Evolutionary conservation across 495 filamentous ascomycete genomes (phyloP).

Genomic region (Podospora fimiseda): DNA sequence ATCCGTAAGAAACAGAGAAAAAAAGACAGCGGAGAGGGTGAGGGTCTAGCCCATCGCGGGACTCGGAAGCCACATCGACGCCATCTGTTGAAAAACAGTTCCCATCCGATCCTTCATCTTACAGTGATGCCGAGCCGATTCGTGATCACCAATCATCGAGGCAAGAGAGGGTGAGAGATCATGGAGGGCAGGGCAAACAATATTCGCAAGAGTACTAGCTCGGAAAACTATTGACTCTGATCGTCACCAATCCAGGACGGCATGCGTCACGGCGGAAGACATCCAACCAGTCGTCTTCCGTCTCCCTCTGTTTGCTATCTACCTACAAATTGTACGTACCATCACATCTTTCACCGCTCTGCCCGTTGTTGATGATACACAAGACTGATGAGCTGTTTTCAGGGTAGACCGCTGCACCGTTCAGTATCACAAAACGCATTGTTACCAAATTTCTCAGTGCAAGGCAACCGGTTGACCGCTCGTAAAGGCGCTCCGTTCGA

Average conservation of each 20-base stretch:
- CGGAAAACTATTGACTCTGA: neutral
- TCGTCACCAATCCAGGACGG: neutral
- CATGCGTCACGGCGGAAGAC: neutral
- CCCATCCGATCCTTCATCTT: conserved; percentile 9
- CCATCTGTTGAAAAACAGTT: conserved; percentile 5
- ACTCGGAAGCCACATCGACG: conserved; percentile 4
- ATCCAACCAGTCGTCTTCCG: conserved; percentile 7
- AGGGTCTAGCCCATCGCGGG: neutral
- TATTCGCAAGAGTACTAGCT: neutral
- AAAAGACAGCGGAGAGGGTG: too few species aligned
- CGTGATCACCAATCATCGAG: neutral
- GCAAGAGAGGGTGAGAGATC: neutral
- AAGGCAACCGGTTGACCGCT: neutral
- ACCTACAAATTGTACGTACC: too few species aligned
- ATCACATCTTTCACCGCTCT: too few species aligned
- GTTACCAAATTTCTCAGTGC: neutral
- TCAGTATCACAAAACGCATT: too few species aligned
- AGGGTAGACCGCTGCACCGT: too few species aligned
- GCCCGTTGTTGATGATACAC: too few species aligned
- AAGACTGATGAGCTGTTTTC: neutral
- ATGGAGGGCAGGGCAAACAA: conserved; percentile 4
- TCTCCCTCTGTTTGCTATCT: neutral
- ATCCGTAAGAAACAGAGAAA: too few species aligned
- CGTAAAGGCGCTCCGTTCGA: neutral
- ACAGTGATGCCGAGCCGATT: conserved; percentile 7